Percentiles rank a stretch among this genome's conserved stretches.
Evolutionary conservation across 2,329 filamentous ascomycete genomes (phyloP).

Genomic region (Zymoseptoria brevis): DNA sequence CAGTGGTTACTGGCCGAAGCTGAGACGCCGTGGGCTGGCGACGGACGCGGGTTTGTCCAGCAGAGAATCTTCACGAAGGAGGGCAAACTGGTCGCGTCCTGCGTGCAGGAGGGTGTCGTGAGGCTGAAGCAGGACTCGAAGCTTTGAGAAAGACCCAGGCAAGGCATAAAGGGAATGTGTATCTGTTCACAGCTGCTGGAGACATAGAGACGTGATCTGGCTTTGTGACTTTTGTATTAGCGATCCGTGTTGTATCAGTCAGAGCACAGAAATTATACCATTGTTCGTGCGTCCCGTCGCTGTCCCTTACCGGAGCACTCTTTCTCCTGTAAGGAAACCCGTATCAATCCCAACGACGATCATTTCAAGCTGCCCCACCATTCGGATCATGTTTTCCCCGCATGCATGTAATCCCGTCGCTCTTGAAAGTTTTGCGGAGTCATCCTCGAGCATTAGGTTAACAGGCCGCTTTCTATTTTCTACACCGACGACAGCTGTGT

Average conservation of each 20-base stretch:
- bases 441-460: slow-evolving; percentile 1
- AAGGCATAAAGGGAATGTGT: background rate
- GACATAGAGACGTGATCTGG: background rate
- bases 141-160: slow-evolving; percentile 6
- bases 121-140: slow-evolving; percentile 38
- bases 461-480: background rate
- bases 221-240: background rate
- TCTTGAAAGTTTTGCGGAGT: slow-evolving; percentile 7
- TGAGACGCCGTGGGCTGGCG: slow-evolving; percentile 71
- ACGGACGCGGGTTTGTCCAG: slow-evolving; percentile 66
- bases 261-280: background rate
- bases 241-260: background rate
- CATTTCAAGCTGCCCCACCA: background rate
- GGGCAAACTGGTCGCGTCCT: slow-evolving; percentile 67
- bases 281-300: no score
- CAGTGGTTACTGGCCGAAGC: slow-evolving; percentile 77
- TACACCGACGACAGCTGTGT: background rate
- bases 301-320: no score
- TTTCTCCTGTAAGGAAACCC: background rate
- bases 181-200: background rate
- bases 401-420: slow-evolving; percentile 3
- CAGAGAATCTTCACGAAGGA: slow-evolving; percentile 66
- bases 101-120: slow-evolving; percentile 63
- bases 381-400: background rate
- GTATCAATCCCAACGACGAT: background rate